Evolutionary conservation across 2,329 filamentous ascomycete genomes (phyloP).

Genomic region (Nothomitra cinnamomea): DNA sequence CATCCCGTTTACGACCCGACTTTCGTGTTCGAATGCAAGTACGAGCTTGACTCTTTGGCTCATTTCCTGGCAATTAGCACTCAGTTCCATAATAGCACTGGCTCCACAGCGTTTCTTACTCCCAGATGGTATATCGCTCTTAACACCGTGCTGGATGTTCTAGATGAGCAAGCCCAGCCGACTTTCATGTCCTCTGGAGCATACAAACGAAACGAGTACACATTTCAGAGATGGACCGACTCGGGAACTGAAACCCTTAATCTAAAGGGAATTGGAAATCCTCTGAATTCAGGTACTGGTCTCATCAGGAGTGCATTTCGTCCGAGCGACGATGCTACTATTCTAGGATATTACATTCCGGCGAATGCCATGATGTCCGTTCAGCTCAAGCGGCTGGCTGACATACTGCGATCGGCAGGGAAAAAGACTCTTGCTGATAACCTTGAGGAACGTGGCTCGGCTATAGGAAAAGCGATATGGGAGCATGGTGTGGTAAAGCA

Average conservation of each 20-base stretch:
- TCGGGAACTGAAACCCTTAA: constrained; percentile 80
- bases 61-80: constrained; percentile 78
- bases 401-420: constrained; percentile 45
- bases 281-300: constrained; percentile 66
- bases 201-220: constrained; percentile 62
- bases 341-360: constrained; percentile 86
- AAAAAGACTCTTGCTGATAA: constrained; percentile 32
- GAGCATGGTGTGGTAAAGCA: constrained; percentile 69
- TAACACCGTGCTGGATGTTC: constrained; percentile 52
- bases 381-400: constrained; percentile 60
- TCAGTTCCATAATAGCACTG: constrained; percentile 68
- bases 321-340: constrained; percentile 88
- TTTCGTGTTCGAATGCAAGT: constrained; percentile 95
- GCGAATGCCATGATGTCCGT: constrained; percentile 93
- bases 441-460: constrained; percentile 39
- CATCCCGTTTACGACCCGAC: constrained; percentile 73
- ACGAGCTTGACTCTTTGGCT: constrained; percentile 89
- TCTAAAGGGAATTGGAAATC: constrained; percentile 75
- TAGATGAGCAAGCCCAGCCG: constrained; percentile 61
- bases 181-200: constrained; percentile 56
- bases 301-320: constrained; percentile 84
- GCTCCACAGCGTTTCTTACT: constrained; percentile 62
- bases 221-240: constrained; percentile 66
- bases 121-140: constrained; percentile 64
- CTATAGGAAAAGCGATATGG: constrained; percentile 61